Percentiles rank a stretch among this genome's conserved stretches.
These are phyloP conservation scores for Populus hybrid DNA, from an alignment of 441 rosid species.

Conservation along the genomic window DNA sequence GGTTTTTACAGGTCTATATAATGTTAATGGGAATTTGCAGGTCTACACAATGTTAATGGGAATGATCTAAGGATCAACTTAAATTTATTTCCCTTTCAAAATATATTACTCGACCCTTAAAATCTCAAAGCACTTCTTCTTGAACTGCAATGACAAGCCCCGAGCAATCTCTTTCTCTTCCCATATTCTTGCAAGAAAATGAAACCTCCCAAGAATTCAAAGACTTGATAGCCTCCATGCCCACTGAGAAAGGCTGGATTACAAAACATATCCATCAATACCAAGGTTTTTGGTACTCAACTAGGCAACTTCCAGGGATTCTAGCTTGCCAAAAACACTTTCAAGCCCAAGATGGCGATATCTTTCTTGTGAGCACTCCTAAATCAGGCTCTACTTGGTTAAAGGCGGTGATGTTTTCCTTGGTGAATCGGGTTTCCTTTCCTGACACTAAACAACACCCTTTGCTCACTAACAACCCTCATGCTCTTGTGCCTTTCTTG, in stretches of 20 bases:
- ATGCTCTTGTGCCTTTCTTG: constrained; percentile 50
- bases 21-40: too few species aligned
- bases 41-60: too few species aligned
- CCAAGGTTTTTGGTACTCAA: constrained; percentile 41
- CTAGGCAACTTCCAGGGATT: constrained; percentile 33
- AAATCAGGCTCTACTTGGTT: constrained; percentile 77
- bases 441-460: constrained; percentile 39
- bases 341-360: constrained; percentile 39
- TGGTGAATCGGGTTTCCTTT: constrained; percentile 32
- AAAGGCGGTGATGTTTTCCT: constrained; percentile 50
- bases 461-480: constrained; percentile 47
- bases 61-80: too few species aligned
- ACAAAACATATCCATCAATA: constrained; percentile 28
- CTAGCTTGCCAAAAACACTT: constrained; percentile 39
- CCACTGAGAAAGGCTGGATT: constrained; percentile 45
- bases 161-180: not conserved
- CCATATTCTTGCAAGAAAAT: constrained; percentile 32
- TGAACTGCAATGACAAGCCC: not conserved
- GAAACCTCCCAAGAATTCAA: constrained; percentile 30
- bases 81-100: too few species aligned
- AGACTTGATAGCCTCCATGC: constrained; percentile 42
- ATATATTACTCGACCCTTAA: too few species aligned
- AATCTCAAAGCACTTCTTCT: too few species aligned
- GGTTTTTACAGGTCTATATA: too few species aligned
- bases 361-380: constrained; percentile 48